Conservation (phyloP, 768 basidiomycete genomes). For the Suillus plorans region DNA sequence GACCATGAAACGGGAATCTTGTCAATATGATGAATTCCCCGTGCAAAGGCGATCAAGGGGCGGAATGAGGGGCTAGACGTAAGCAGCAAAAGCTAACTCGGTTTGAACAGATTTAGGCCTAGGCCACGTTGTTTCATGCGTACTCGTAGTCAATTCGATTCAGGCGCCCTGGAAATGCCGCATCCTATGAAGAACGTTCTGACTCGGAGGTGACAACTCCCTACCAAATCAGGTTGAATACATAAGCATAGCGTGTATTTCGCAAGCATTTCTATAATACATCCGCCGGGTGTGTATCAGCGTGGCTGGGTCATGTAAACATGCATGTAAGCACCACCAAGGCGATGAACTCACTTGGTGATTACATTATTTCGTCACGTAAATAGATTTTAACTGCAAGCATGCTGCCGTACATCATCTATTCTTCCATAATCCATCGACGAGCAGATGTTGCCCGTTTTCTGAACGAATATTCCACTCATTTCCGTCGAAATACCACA, state of each 20-base stretch:
- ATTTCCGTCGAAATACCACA: constrained; percentile 36
- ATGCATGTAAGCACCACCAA: constrained; percentile 22
- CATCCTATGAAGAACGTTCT: constrained; percentile 31
- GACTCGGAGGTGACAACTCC: constrained; percentile 21
- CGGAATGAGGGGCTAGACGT: constrained; percentile 26
- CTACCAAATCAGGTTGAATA: constrained; percentile 25
- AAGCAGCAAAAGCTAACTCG: constrained; percentile 17
- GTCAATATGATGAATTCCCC: constrained; percentile 26
- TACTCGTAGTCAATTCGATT: constrained; percentile 29
- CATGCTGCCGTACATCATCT: constrained; percentile 16
- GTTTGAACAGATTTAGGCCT: constrained; percentile 25
- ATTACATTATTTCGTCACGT: constrained; percentile 22
- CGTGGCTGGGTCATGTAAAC: constrained; percentile 21
- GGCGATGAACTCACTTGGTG: constrained; percentile 23
- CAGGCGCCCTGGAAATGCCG: constrained; percentile 18
- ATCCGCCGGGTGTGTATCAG: constrained; percentile 19
- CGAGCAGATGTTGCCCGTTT: constrained; percentile 23
- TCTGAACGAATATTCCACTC: constrained; percentile 32
- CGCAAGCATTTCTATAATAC: constrained; percentile 24
- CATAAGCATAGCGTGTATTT: constrained; percentile 27
- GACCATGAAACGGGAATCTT: constrained; percentile 34
- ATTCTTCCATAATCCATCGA: constrained; percentile 31
- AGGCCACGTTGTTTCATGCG: constrained; percentile 34
- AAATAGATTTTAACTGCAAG: constrained; percentile 13
- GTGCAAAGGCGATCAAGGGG: constrained; percentile 33